Base-by-base conservation (phyloP, 352 stramenopile species). In the Hyaloperonospora arabidopsidis region DNA sequence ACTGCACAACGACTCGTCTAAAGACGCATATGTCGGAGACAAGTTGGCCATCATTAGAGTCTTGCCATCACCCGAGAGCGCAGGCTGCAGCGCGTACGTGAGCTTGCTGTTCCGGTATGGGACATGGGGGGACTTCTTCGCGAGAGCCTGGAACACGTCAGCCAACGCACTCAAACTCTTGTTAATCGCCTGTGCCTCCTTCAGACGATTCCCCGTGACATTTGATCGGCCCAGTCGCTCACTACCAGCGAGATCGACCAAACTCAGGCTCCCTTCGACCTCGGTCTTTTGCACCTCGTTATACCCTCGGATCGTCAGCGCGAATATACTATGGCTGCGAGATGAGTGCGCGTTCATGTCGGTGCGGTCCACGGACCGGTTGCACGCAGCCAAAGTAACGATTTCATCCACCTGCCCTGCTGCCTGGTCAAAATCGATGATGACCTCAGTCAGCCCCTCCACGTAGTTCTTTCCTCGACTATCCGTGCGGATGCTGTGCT, bases 31-130 rank as follows among this genome's bases (percentile, higher is more conserved):
- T 17, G 95, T 98, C 2, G 97, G 97, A 62, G 92, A 98, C 22
- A 99, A 70, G 67, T 99, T 99, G 38, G 99, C 96, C 83, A 99
- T 98, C 97, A 99, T 99, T 36, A 99, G 79, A 57, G 96, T 98
- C 78, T 99, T 99, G 38, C 97, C 96, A 74, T 99, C 95, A 10
- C 97, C 97, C 57, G 93, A 97, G 5, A 99, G 85, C 57, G 94
- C 97, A 46, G 97, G 95, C 76, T 99, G 96, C 18, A 99, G 80
- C 35, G 99, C 84, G 68, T 99, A 98, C 19, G 97, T 99, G 18
- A 99, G 79, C 70, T 99, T 99, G 35, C 86, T 98, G 73, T 99
- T 99, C 45, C 97, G 79, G 79, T 98, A 99, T 41, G 97, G 97
- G 22, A 98, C 76, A 59, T 99, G 96, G 18, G 82, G 73, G 28